A percentile compares a stretch with the other conserved stretches of the same genome.
Conservation (phyloP, 2,329 filamentous ascomycete genomes). For the Fusarium duplospermum region DNA sequence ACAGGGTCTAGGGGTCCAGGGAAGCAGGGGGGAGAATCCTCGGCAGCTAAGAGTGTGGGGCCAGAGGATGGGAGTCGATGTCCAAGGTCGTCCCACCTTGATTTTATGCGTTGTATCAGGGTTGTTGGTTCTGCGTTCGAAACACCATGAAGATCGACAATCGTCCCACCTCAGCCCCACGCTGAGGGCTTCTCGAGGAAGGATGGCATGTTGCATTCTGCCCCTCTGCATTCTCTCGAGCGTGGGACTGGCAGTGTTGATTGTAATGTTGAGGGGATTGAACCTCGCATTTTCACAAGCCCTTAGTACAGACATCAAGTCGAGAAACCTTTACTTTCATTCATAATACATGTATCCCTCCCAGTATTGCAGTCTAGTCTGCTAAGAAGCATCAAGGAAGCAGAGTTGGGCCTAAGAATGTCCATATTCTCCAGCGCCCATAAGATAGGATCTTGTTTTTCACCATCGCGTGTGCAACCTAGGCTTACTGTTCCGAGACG, state of each 20-base stretch:
- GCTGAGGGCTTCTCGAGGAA: background rate
- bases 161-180: background rate
- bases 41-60: background rate
- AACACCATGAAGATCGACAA: background rate
- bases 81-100: background rate
- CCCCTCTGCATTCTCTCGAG: background rate
- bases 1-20: background rate
- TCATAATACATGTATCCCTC: background rate
- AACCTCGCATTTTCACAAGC: background rate
- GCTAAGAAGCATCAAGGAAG: background rate
- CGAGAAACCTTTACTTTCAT: background rate
- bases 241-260: background rate
- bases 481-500: background rate
- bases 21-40: background rate
- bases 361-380: background rate
- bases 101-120: background rate
- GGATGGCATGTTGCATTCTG: background rate
- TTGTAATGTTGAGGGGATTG: background rate
- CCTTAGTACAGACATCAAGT: background rate
- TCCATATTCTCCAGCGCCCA: too few species aligned
- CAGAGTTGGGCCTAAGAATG: background rate
- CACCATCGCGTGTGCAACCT: background rate
- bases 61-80: background rate
- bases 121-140: background rate
- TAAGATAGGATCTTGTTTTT: background rate